A percentile compares a stretch with the other conserved stretches of the same genome.
phyloP scores from a whole-genome alignment of 116 monocot species.

The Trichopus zeylanicus region DNA sequence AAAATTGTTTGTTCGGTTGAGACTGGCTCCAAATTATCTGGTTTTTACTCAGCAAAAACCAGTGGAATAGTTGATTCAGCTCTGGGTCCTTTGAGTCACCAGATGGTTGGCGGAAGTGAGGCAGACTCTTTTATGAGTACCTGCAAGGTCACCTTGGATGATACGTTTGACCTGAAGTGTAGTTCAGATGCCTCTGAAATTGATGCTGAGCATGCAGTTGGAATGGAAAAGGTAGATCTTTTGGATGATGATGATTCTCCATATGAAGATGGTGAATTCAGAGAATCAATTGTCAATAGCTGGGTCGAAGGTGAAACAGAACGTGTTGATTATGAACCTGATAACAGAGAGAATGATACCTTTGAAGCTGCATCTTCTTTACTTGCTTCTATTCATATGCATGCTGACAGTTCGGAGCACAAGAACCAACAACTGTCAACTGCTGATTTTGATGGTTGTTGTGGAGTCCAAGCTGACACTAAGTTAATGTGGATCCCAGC shows the following conservation, averaged over 20 bases:
- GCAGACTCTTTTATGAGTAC: slow-evolving; percentile 8
- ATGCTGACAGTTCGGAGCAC: slow-evolving; percentile 3
- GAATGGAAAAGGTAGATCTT: slow-evolving; percentile 32
- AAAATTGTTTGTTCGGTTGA: neutral
- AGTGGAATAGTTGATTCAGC: no score
- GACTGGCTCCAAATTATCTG: neutral
- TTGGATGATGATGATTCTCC: slow-evolving; percentile 71
- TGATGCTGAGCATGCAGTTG: slow-evolving; percentile 23
- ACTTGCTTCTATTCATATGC: slow-evolving; percentile 17
- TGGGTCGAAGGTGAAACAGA: slow-evolving; percentile 61
- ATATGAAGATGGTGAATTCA: slow-evolving; percentile 93
- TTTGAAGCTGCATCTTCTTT: slow-evolving; percentile 25
- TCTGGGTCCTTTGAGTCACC: slow-evolving; percentile 5
- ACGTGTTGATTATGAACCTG: slow-evolving; percentile 48
- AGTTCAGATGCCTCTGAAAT: slow-evolving; percentile 27
- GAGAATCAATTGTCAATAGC: slow-evolving; percentile 44
- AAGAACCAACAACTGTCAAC: slow-evolving; percentile 8
- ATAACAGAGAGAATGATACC: slow-evolving; percentile 28
- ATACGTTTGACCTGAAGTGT: slow-evolving; percentile 13
- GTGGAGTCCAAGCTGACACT: slow-evolving; percentile 1
- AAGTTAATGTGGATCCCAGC: slow-evolving; percentile 3
- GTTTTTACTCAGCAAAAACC: neutral
- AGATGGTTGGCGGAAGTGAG: neutral
- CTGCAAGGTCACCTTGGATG: slow-evolving; percentile 15
- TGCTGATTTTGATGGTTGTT: slow-evolving; percentile 5